These are phyloP conservation scores for Ganoderma lingzhi DNA, from an alignment of 1,284 basidiomycete genomes.

Conservation along the genomic window DNA sequence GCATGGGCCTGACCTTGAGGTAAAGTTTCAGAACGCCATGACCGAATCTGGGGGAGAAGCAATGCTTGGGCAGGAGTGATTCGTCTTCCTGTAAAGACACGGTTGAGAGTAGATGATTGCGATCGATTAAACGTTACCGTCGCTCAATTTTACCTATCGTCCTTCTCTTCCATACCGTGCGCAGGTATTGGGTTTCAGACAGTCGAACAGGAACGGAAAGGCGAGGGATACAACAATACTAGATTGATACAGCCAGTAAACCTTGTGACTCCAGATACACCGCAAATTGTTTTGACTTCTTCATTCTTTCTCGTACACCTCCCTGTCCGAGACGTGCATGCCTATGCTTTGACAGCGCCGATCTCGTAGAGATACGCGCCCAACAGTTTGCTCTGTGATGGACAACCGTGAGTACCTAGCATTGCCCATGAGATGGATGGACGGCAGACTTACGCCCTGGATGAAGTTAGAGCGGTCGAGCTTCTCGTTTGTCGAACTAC, in stretches of 20 bases:
- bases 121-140: too few species aligned
- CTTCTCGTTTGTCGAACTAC: conserved; percentile 95
- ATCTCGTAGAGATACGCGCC: conserved; percentile 89
- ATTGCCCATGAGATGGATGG: not conserved
- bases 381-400: conserved; percentile 72
- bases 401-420: not conserved
- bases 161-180: too few species aligned
- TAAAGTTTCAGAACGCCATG: too few species aligned
- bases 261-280: not conserved
- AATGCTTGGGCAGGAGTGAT: too few species aligned
- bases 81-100: too few species aligned
- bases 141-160: too few species aligned
- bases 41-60: too few species aligned
- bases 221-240: conserved; percentile 1
- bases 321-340: not conserved
- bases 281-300: conserved; percentile 5
- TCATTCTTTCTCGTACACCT: conserved; percentile 3
- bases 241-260: conserved; percentile 4
- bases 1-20: too few species aligned
- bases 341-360: conserved; percentile 45
- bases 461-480: conserved; percentile 94
- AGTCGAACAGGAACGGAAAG: not conserved
- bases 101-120: too few species aligned
- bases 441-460: conserved; percentile 69
- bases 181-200: not conserved